phyloP scores from a whole-genome alignment of 169 alveolate species.

The Toxoplasma gondii region DNA sequence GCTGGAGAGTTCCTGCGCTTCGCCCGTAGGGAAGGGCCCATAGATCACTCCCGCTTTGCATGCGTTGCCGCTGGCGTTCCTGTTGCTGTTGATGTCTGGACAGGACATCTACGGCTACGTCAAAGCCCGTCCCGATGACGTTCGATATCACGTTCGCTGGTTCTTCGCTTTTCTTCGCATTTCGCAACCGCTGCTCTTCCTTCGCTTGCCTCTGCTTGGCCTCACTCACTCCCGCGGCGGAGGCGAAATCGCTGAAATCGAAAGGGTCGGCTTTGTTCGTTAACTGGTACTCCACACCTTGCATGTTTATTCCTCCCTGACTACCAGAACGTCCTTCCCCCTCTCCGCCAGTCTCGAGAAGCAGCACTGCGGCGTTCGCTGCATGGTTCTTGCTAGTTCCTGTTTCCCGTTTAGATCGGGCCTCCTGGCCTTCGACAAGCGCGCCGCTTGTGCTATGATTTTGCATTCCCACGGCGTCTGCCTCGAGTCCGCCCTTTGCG shows the following conservation, averaged over 20 bases:
- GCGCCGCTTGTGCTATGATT: neutral
- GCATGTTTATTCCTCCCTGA: neutral
- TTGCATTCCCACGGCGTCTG: neutral
- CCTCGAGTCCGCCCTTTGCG: neutral
- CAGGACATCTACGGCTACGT: constrained; percentile 4
- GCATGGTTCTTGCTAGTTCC: neutral
- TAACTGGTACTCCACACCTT: neutral
- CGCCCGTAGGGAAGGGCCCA: neutral
- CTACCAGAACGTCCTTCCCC: neutral
- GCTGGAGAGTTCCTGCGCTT: neutral
- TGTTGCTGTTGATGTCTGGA: constrained; percentile 33
- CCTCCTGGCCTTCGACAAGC: neutral
- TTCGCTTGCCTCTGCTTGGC: neutral
- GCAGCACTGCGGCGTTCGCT: neutral
- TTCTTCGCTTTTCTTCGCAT: neutral
- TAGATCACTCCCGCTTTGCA: neutral
- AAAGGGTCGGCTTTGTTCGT: constrained; percentile 22
- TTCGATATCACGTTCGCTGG: neutral
- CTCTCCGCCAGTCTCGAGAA: neutral
- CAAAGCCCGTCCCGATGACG: constrained; percentile 31
- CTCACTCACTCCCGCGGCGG: neutral
- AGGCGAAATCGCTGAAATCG: neutral
- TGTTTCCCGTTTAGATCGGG: neutral
- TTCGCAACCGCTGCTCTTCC: neutral
- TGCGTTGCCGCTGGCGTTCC: constrained; percentile 6